Conservation (phyloP, 2,329 filamentous ascomycete genomes). For the Ambrosiella xylebori region DNA sequence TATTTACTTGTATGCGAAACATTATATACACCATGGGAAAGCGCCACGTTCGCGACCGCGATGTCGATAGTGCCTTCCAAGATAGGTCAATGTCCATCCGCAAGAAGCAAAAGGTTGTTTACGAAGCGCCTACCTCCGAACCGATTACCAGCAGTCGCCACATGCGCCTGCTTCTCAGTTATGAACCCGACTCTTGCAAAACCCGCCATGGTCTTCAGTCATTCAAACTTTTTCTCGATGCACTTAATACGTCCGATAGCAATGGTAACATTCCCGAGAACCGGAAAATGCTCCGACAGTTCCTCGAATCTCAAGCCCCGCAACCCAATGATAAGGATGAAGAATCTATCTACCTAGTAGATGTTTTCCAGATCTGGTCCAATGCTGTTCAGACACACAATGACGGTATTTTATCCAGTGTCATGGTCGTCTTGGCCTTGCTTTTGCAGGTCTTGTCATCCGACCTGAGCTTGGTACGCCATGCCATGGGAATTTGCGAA, state of each 20-base stretch:
- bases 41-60: constrained; percentile 23
- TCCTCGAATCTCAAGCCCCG: constrained; percentile 41
- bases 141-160: constrained; percentile 48
- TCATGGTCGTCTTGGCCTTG: constrained; percentile 65
- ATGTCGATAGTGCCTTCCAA: constrained; percentile 24
- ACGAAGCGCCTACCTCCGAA: constrained; percentile 40
- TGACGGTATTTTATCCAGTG: constrained; percentile 62
- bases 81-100: constrained; percentile 15
- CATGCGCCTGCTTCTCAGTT: constrained; percentile 49
- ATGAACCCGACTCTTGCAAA: constrained; percentile 51
- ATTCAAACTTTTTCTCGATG: constrained; percentile 55
- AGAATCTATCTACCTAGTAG: constrained; percentile 47
- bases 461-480: constrained; percentile 54
- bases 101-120: constrained; percentile 39
- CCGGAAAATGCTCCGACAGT: constrained; percentile 47
- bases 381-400: constrained; percentile 66
- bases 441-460: constrained; percentile 63
- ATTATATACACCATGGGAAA: constrained; percentile 26
- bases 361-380: constrained; percentile 77
- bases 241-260: constrained; percentile 35
- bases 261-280: constrained; percentile 25
- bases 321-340: constrained; percentile 24
- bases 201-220: constrained; percentile 53
- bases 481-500: constrained; percentile 63
- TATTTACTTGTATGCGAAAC: background rate